Percentiles rank a stretch among this genome's conserved stretches.
phyloP scores from a whole-genome alignment of 352 stramenopile genomes.

The Phytophthora sojae region DNA sequence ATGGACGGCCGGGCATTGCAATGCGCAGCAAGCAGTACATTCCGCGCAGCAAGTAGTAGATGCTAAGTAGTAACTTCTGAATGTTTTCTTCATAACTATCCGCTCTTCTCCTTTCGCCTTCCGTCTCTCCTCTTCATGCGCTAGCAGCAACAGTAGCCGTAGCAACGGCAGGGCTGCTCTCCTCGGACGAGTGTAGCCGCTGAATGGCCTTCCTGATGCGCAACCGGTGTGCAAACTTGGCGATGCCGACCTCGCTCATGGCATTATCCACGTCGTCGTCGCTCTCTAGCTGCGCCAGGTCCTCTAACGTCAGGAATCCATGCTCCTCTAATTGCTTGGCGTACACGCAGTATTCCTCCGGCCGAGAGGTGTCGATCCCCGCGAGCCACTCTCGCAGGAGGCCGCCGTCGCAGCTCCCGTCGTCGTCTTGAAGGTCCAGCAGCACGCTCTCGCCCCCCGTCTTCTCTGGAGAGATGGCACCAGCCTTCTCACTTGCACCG shows the following conservation, averaged over 20 bases:
- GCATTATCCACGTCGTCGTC: constrained; percentile 76
- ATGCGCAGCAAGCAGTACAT: constrained; percentile 21
- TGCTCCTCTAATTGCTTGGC: constrained; percentile 68
- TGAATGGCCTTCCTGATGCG: constrained; percentile 78
- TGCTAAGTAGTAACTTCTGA: constrained; percentile 45
- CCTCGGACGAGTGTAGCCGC: constrained; percentile 40
- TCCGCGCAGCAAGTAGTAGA: constrained; percentile 32
- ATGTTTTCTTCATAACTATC: constrained; percentile 34
- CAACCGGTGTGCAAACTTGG: constrained; percentile 78
- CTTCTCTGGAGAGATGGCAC: constrained; percentile 48
- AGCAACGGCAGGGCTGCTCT: constrained; percentile 18
- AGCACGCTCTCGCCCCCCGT: constrained; percentile 41
- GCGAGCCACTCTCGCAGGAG: constrained; percentile 63
- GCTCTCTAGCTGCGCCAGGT: constrained; percentile 65
- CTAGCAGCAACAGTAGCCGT: constrained; percentile 41
- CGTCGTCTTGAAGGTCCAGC: constrained; percentile 38
- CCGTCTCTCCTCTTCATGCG: constrained; percentile 31
- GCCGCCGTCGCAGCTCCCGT: constrained; percentile 31
- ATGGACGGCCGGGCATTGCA: constrained; percentile 18
- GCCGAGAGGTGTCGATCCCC: constrained; percentile 51
- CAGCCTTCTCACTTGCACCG: constrained; percentile 18
- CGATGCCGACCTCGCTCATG: constrained; percentile 79
- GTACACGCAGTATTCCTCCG: constrained; percentile 68
- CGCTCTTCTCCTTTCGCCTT: constrained; percentile 5
- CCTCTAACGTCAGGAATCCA: constrained; percentile 62